These are phyloP conservation scores for Kwoniella europaea DNA, from an alignment of 768 basidiomycete species.

Conservation along the genomic window DNA sequence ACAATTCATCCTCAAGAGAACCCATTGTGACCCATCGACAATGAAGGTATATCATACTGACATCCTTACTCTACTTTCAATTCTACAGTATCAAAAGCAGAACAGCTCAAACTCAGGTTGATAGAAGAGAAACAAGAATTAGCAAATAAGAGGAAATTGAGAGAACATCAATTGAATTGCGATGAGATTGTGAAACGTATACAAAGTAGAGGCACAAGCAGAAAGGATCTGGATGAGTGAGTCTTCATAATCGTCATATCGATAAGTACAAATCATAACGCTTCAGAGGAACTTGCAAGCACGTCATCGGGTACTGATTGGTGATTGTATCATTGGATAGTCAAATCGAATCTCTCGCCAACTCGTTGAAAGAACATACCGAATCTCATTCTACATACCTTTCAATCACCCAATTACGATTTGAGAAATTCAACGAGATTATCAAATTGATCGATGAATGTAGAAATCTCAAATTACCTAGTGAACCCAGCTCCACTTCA, in stretches of 20 bases:
- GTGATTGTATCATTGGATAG: constrained; percentile 21
- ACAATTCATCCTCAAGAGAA: too few species aligned
- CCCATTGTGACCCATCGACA: too few species aligned
- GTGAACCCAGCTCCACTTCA: constrained; percentile 20
- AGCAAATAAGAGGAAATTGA: constrained; percentile 28
- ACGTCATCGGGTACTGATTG: not conserved
- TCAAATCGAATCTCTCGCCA: constrained; percentile 39
- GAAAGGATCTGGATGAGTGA: constrained; percentile 49
- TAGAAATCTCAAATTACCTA: constrained; percentile 33
- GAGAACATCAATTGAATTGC: constrained; percentile 45
- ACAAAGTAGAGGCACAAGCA: constrained; percentile 28
- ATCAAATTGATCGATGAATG: constrained; percentile 38
- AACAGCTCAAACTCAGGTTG: constrained; percentile 33
- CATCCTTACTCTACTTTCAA: not conserved
- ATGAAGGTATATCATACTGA: not conserved
- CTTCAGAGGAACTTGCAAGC: not conserved
- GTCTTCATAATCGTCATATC: not conserved
- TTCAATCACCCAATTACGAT: constrained; percentile 32
- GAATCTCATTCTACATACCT: constrained; percentile 33
- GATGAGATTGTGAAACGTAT: constrained; percentile 48
- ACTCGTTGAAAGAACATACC: constrained; percentile 41
- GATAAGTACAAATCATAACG: not conserved
- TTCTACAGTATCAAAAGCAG: constrained; percentile 26
- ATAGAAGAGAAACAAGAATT: constrained; percentile 40
- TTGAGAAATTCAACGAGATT: constrained; percentile 41